phyloP scores from a whole-genome alignment of 2,329 filamentous ascomycete genomes.

The Pochonia chlamydosporia region DNA sequence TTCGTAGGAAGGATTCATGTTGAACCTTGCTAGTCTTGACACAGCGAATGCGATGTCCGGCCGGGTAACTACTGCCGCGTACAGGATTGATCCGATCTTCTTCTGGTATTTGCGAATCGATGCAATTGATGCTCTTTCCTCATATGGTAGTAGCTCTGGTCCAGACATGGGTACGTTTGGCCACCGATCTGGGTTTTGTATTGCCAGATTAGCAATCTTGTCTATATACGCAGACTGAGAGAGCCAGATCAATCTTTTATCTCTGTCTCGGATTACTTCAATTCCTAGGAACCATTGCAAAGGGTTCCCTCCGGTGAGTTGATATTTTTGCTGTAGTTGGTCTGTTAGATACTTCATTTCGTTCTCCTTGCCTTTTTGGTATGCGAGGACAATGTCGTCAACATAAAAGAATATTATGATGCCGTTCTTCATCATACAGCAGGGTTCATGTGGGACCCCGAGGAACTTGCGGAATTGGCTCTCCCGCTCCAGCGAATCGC shows the following conservation, averaged over 20 bases:
- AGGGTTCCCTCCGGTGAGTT: background rate
- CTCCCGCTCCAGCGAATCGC: too few relatives aligned
- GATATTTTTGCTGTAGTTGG: background rate
- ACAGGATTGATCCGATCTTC: background rate
- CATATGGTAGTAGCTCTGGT: too few relatives aligned
- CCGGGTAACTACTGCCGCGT: background rate
- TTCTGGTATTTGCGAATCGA: too few relatives aligned
- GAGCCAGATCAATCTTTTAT: background rate
- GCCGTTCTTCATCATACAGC: too few relatives aligned
- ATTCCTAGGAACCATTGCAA: background rate
- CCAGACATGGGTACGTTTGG: too few relatives aligned
- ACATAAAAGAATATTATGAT: too few relatives aligned
- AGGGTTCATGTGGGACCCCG: too few relatives aligned
- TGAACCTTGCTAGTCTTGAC: background rate
- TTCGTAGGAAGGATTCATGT: background rate
- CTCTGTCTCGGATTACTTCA: background rate
- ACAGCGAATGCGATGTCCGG: background rate
- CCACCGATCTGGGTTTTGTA: background rate
- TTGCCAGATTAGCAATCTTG: background rate
- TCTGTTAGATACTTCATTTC: background rate
- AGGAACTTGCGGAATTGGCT: too few relatives aligned
- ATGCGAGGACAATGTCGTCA: background rate
- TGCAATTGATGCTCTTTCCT: too few relatives aligned
- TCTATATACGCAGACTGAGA: background rate
- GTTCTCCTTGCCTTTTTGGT: background rate